phyloP scores from a whole-genome alignment of 257 asterid species.

The Petunia axillaris region DNA sequence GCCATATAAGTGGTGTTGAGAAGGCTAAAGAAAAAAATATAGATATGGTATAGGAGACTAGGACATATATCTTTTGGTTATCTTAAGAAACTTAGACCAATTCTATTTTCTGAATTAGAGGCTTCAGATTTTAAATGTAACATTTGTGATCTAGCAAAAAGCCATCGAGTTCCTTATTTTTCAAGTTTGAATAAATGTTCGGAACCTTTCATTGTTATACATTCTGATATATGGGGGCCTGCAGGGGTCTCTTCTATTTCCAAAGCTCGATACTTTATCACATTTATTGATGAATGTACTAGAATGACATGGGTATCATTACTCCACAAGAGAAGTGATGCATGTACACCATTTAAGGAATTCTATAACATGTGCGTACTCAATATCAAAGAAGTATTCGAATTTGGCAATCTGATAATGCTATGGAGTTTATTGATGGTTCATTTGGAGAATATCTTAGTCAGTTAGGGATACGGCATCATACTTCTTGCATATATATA shows the following conservation, averaged over 20 bases:
- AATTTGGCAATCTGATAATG: constrained; percentile 27
- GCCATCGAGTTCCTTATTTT: neutral
- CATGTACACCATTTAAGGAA: neutral
- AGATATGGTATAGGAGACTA: constrained; percentile 24
- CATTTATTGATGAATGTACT: constrained; percentile 30
- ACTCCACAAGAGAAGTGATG: neutral
- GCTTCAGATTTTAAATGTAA: constrained; percentile 9
- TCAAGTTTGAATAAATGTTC: constrained; percentile 28
- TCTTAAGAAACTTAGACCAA: neutral
- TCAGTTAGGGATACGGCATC: constrained; percentile 19
- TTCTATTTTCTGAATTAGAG: neutral
- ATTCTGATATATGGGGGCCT: constrained; percentile 24
- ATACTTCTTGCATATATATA: constrained; percentile 2
- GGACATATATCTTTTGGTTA: constrained; percentile 28
- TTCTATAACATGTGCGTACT: neutral
- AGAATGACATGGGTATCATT: constrained; percentile 18
- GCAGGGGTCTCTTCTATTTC: neutral
- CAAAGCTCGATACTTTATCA: neutral
- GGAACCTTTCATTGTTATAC: constrained; percentile 10
- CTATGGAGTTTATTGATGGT: neutral
- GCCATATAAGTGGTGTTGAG: neutral
- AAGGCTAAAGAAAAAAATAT: neutral
- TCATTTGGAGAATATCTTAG: neutral
- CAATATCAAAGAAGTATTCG: neutral
- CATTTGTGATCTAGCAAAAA: constrained; percentile 25